Evolutionary conservation across 257 asterid genomes (phyloP).

Genomic region (Osmanthus fragrans): DNA sequence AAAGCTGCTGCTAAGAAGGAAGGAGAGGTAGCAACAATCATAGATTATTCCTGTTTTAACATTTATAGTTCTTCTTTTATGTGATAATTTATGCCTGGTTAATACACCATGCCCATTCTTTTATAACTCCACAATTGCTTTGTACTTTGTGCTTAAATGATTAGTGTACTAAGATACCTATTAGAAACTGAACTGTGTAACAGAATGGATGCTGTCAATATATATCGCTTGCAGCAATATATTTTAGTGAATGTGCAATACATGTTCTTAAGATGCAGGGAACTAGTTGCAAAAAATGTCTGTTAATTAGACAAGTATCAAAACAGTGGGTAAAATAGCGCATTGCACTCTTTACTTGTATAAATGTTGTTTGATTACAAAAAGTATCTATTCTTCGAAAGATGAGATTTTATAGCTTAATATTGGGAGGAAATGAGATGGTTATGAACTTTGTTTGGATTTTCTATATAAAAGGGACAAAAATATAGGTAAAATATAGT

Average conservation of each 20-base stretch:
- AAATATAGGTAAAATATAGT: not conserved
- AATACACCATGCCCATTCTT: not conserved
- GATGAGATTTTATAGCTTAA: not conserved
- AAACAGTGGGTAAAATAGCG: not conserved
- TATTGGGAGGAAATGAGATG: not conserved
- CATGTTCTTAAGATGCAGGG: not conserved
- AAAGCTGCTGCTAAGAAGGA: constrained; percentile 47
- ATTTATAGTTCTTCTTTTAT: not conserved
- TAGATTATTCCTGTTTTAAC: not conserved
- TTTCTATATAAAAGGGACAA: not conserved
- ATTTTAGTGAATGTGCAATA: not conserved
- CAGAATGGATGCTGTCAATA: not conserved
- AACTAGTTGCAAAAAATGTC: not conserved
- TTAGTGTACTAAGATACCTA: not conserved
- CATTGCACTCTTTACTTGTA: not conserved
- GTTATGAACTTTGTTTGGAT: not conserved
- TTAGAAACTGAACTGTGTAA: not conserved
- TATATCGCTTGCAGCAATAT: not conserved
- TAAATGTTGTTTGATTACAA: not conserved
- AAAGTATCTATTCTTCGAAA: not conserved
- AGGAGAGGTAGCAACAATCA: constrained; percentile 34
- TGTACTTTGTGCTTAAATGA: not conserved
- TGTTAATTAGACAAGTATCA: not conserved
- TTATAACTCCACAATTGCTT: not conserved
- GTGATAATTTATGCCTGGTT: not conserved